Evolutionary conservation across 1,284 basidiomycete species (phyloP).

Genomic region (Gastroboletus turbinatus): DNA sequence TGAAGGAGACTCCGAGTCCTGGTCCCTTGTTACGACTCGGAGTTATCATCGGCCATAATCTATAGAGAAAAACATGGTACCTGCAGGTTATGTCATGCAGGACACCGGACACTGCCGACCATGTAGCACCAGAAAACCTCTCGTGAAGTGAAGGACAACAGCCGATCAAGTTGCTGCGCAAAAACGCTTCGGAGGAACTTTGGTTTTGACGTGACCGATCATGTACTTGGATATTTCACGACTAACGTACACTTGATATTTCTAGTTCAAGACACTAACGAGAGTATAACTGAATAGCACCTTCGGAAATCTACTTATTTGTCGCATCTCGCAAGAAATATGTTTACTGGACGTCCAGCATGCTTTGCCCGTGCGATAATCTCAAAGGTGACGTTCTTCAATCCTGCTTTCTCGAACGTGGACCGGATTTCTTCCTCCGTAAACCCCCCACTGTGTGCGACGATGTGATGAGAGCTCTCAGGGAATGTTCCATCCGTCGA

Average conservation of each 20-base stretch:
- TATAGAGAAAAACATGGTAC: too few relatives aligned
- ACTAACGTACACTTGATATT: slow-evolving; percentile 1
- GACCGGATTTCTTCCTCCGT: slow-evolving; percentile 43
- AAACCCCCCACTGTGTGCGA: slow-evolving; percentile 55
- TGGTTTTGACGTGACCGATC: slow-evolving; percentile 38
- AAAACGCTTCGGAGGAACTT: slow-evolving; percentile 65
- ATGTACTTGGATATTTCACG: neutral
- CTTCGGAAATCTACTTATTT: slow-evolving; percentile 14
- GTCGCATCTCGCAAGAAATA: slow-evolving; percentile 55
- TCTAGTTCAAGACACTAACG: neutral
- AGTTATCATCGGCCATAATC: too few relatives aligned
- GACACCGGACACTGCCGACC: too few relatives aligned
- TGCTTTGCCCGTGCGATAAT: slow-evolving; percentile 30
- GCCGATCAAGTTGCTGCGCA: slow-evolving; percentile 62
- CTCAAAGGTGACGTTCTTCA: slow-evolving; percentile 26
- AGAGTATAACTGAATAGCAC: neutral
- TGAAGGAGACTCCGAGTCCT: too few relatives aligned
- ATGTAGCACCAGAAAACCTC: too few relatives aligned
- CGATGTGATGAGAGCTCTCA: slow-evolving; percentile 39
- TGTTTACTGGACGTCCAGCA: slow-evolving; percentile 34
- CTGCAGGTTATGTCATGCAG: too few relatives aligned
- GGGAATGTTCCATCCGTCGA: slow-evolving; percentile 28
- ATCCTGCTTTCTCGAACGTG: slow-evolving; percentile 49
- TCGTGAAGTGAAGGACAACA: slow-evolving; percentile 55
- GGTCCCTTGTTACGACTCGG: too few relatives aligned